Percentiles rank a stretch among this genome's conserved stretches.
Evolutionary conservation across 2,329 filamentous ascomycete species (phyloP).

Genomic region (Penicillium sp.): DNA sequence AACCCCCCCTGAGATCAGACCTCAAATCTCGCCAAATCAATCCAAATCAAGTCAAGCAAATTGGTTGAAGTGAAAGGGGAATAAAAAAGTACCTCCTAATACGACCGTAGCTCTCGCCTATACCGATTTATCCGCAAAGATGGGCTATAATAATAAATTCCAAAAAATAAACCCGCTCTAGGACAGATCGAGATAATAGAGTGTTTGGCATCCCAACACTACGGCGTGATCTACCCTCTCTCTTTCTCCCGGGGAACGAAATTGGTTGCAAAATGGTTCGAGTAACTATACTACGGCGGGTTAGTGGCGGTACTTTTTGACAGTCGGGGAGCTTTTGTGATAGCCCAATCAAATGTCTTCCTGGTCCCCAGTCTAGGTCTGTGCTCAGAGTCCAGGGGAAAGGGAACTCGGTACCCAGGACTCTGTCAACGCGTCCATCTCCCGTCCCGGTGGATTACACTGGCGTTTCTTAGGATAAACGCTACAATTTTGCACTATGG

Average conservation of each 20-base stretch:
- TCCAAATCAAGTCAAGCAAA: not conserved
- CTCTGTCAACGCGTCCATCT: slow-evolving; percentile 25
- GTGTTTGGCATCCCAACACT: slow-evolving; percentile 5
- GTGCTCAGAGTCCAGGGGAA: slow-evolving; percentile 19
- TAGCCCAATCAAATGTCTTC: slow-evolving; percentile 2
- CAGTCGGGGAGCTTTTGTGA: slow-evolving; percentile 3
- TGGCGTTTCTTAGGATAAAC: slow-evolving; percentile 1
- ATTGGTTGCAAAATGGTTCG: slow-evolving; percentile 17
- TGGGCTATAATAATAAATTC: not conserved
- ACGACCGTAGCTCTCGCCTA: slow-evolving; percentile 1
- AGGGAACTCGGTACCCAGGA: slow-evolving; percentile 18
- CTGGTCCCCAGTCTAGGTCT: not conserved
- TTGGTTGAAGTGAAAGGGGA: not conserved
- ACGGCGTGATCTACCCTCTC: slow-evolving; percentile 7
- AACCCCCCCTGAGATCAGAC: slow-evolving; percentile 26
- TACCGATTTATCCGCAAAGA: not conserved
- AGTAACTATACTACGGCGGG: slow-evolving; percentile 10
- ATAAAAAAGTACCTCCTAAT: slow-evolving; percentile 1
- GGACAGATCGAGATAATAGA: slow-evolving; percentile 16
- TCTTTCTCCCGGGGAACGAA: slow-evolving; percentile 3
- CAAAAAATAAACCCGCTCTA: slow-evolving; percentile 7
- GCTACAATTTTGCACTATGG: not conserved
- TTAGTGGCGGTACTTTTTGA: slow-evolving; percentile 24
- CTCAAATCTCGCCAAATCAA: slow-evolving; percentile 14
- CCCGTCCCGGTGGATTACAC: slow-evolving; percentile 15